Evolutionary conservation across 2,329 filamentous ascomycete species (phyloP), one percentile per base, ranked within the genome.

Genomic region (Cadophora gregata): DNA sequence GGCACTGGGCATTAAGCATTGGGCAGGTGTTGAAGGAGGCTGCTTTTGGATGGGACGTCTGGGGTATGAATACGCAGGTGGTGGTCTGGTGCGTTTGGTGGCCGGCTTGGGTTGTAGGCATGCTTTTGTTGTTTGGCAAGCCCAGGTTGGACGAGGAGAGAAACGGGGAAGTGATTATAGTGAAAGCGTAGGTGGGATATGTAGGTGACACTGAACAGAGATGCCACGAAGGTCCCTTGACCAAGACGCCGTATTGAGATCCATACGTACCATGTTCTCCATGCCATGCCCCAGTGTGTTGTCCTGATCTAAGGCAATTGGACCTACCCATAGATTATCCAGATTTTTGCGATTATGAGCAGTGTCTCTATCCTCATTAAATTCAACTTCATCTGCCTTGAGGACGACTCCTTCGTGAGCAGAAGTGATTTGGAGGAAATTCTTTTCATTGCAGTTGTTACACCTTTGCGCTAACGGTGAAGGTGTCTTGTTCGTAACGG

Each of bases 41-140:
- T 0, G 92, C 91, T 5, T 93, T 96, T 77, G 93, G 92, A 0
- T 97, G 93, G 93, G 86, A 93, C 75, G 88, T 97, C 14, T 93
- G 90, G 87, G 93, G 93, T 1, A 88, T 96, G 85, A 96, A 93
- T 82, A 96, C 93, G 1, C 90, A 92, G 67, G 88, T 97, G 21
- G 88, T 96, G 12, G 85, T 97, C n/a, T 97, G 93, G 92, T 91
- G 93, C 77, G 89, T 97, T 51, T 97, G 94, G 94, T 96, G 93
- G 91, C 94, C 94, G 0, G 93, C 93, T 8, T 97, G 94, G 94
- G 78, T 96, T 45, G 85, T 89, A 7, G 91, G 85, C 1, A 81
- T 82, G 66, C 78, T 88, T 6, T 80, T 86, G 27, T 81, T 88
- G 53, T 79, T 87, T 63, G 84, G 84, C 12, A 70, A 59, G 25